Conservation (phyloP, 179 eudicot genomes). For the Heliamphora pulchella region DNA sequence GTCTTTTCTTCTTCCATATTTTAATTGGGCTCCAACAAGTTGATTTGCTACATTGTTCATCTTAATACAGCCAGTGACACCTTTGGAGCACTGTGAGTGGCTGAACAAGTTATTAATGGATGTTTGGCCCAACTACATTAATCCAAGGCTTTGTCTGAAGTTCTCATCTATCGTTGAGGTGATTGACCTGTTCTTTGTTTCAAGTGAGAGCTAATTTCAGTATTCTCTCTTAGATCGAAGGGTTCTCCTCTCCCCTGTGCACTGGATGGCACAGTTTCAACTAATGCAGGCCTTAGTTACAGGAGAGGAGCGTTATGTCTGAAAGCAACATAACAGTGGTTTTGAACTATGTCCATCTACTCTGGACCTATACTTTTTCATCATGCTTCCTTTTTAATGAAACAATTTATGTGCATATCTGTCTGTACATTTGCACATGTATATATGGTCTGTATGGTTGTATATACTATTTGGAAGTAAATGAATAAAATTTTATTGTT, state of each 20-base stretch:
- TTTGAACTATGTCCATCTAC: neutral
- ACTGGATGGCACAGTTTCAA: neutral
- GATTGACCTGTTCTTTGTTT: constrained; percentile 10
- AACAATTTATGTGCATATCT: neutral
- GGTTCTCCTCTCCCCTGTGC: neutral
- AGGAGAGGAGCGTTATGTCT: neutral
- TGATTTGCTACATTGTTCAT: constrained; percentile 6
- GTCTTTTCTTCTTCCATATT: neutral
- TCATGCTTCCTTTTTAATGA: neutral
- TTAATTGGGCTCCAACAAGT: neutral
- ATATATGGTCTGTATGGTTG: constrained; percentile 2
- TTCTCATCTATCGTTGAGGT: constrained; percentile 82
- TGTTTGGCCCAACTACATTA: constrained; percentile 74
- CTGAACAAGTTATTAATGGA: constrained; percentile 76
- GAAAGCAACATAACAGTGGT: neutral
- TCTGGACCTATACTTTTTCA: neutral
- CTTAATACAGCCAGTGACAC: constrained; percentile 62
- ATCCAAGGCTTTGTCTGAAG: constrained; percentile 62
- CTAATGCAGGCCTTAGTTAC: neutral
- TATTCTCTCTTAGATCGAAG: neutral
- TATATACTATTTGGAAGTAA: neutral
- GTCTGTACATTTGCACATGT: neutral
- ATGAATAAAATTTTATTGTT: no score
- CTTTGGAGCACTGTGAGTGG: constrained; percentile 96
- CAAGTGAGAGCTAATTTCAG: neutral